Base-by-base conservation (phyloP, 139 green algal species). In the Volvox reticuliferus region DNA sequence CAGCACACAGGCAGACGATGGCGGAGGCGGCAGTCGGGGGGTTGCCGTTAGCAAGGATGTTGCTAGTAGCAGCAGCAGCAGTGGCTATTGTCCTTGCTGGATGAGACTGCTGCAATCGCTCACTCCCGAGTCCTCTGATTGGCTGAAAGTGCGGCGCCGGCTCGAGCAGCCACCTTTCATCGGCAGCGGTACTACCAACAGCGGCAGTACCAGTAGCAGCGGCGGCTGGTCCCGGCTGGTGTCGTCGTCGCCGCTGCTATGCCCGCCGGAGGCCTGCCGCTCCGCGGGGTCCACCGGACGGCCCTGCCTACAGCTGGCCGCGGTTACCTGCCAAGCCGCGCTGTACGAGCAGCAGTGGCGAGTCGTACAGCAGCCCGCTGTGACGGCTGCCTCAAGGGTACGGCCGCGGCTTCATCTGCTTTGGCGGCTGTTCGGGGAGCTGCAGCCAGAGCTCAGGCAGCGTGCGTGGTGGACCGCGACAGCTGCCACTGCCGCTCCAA, bases 331-430 rank as follows among this genome's bases (percentile, higher is more conserved):
- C 13, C 78, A 61, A 35, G 24, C 36, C 9, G 78, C 36, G 36
- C 18, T 84, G 36, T 68, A 63, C 78, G 78, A 84, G 36, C 78
- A 84, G 35, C 36, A 84, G 36, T 84, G 37, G 37, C 36, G 36
- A 26, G 36, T 26, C 21, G 78, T 84, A 65, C 78, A 26, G 78
- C 78, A 68, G 78, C 24, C 78, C 44, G 44, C 44, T 12, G 36
- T 44, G 37, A 24, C 22, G 78, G 1, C 12, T 9, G 78, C 36
- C 36, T 18, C 21, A 44, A 24, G 78, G 36, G 36, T 32, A 44
- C 30, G 78, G 78, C 36, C 36, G 78, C 82, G 82, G 32, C 30
- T 77, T 62, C 32, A n/a, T 32, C 82, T 87, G 30, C 61, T 87
- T n/a, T 75, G 32, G 61, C 82, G 35, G 62, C 62, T 77, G 62